These are phyloP conservation scores for Exophiala xenobiotica DNA, from an alignment of 2,329 filamentous ascomycete genomes.

Conservation along the genomic window DNA sequence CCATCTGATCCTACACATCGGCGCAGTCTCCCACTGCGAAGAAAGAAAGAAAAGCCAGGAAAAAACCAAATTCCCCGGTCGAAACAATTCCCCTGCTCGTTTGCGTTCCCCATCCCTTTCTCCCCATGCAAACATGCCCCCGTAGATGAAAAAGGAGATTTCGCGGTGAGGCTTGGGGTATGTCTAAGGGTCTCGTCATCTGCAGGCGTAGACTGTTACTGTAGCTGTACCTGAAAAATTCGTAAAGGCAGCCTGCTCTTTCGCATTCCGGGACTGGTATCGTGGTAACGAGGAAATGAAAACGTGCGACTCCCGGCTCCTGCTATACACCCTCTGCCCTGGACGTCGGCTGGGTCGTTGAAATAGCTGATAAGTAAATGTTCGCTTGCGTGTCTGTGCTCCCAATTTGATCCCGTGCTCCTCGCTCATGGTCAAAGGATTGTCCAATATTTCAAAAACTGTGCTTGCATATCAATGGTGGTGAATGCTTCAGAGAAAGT, in stretches of 20 bases:
- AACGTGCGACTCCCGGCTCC: conserved; percentile 19
- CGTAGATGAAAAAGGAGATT: conserved; percentile 23
- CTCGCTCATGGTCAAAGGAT: conserved; percentile 20
- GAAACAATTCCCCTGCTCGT: conserved; percentile 11
- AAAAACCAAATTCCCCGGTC: conserved; percentile 4
- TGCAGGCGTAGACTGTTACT: conserved; percentile 13
- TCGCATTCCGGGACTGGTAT: conserved; percentile 14
- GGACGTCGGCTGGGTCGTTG: conserved; percentile 10
- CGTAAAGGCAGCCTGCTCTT: conserved; percentile 20
- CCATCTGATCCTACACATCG: conserved; percentile 1
- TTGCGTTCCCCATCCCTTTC: conserved; percentile 9
- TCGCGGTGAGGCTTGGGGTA: conserved; percentile 24
- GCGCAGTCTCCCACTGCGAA: not conserved
- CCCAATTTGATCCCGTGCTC: conserved; percentile 14
- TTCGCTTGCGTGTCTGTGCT: conserved; percentile 6
- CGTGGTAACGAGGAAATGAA: conserved; percentile 9
- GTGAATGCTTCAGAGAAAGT: conserved; percentile 12
- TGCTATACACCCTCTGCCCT: conserved; percentile 13
- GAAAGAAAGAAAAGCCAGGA: conserved; percentile 3
- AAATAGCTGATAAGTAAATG: conserved; percentile 8
- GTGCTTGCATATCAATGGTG: conserved; percentile 3
- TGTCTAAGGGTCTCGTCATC: conserved; percentile 23
- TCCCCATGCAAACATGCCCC: conserved; percentile 17
- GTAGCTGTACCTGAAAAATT: conserved; percentile 19
- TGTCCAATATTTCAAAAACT: conserved; percentile 9